Base-by-base conservation (phyloP, 495 filamentous ascomycete genomes). In the Astrothelium subdiscretum region DNA sequence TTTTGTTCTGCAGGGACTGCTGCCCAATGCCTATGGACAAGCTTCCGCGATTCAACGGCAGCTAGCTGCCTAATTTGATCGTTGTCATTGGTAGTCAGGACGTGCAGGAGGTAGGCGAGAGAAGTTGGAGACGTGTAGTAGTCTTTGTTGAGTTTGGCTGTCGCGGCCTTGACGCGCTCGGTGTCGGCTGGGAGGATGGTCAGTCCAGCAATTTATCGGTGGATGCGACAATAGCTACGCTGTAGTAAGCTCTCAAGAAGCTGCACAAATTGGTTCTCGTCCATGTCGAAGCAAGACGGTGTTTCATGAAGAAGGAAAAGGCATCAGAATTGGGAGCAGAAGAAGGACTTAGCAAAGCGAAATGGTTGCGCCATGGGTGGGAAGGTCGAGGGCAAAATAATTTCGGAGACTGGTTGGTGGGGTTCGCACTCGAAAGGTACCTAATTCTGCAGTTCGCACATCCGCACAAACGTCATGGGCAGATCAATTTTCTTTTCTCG, bases 21-120 rank as follows among this genome's bases (percentile, higher is more conserved):
- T 59, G 77, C 70, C 94, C 94, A 98, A 75, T 95, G 91, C 79
- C 91, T 96, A 64, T 81, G 74, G 22, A 96, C 88, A 31, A 95
- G 79, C 62, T 85, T 82, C 31, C 89, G 80, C 22, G 88, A 85
- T 77, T 97, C 90, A 57, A 97, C 89, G 54, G 94, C 89, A 32
- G 95, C 90, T 60, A 92, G 80, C 76, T 97, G 95, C 60, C 90
- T 86, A 15, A 97, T 78, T 64, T 87, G 81, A 6, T 81, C 66
- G 63, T 87, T 80, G 43, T 85, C 77, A 71, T 96, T 86, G 43
- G 84, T 85, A 31, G 86, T 86, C 61, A 95, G 80, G 66, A 96
- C 82, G 70, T 96, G 90, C 58, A 97, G 80, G 32, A 98, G 86
- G 68, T 88, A 80, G 29, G 89, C 78, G 8, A 98, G 84, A 3